Conservation (phyloP, 148 eudicot genomes). For the Beta vulgaris region DNA sequence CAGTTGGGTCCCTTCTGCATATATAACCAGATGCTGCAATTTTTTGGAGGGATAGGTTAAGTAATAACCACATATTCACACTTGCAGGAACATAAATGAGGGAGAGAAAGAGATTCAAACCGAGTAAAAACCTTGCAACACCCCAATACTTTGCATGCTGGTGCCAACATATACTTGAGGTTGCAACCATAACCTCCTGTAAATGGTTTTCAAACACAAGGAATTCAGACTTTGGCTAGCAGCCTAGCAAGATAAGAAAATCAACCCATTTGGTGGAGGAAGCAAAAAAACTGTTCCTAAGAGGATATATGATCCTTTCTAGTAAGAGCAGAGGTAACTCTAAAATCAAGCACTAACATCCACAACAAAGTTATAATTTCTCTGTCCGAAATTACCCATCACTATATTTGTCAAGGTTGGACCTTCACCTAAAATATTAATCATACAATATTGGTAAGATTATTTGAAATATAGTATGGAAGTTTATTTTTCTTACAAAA, state of each 20-base stretch:
- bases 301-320: not conserved
- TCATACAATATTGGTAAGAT: not conserved
- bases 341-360: not conserved
- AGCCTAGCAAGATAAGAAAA: not conserved
- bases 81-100: too few relatives aligned
- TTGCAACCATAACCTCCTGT: not conserved
- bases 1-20: not conserved
- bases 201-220: not conserved
- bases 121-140: not conserved
- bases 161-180: too few relatives aligned
- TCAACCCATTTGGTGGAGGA: not conserved
- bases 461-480: too few relatives aligned
- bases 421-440: too few relatives aligned
- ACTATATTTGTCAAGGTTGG: not conserved
- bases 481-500: too few relatives aligned
- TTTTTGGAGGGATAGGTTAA: not conserved
- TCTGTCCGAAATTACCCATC: not conserved
- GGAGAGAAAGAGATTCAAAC: too few relatives aligned
- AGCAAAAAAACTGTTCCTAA: not conserved
- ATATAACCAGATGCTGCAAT: slow-evolving; percentile 24
- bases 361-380: not conserved
- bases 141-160: too few relatives aligned
- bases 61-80: too few relatives aligned
- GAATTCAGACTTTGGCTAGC: not conserved
- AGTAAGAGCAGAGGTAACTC: not conserved